A percentile compares a stretch with the other conserved stretches of the same genome.
These are phyloP conservation scores for Periconia macrospinosa DNA, from an alignment of 2,329 filamentous ascomycete species.

Conservation along the genomic window DNA sequence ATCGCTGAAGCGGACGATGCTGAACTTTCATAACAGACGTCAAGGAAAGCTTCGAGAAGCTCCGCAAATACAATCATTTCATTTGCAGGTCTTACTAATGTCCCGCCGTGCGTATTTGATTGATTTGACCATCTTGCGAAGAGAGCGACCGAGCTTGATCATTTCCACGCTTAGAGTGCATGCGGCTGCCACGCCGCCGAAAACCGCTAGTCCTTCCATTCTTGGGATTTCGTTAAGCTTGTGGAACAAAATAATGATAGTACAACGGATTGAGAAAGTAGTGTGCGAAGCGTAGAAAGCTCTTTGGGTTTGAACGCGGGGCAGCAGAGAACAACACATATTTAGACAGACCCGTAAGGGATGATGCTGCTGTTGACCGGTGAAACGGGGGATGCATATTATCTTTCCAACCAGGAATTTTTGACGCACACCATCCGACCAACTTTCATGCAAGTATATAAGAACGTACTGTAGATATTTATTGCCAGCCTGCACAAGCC, in stretches of 20 bases:
- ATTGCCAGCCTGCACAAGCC: no score
- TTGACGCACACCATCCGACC: neutral
- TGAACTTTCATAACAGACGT: neutral
- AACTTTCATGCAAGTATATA: neutral
- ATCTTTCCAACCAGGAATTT: neutral
- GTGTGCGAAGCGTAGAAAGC: no score
- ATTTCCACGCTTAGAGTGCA: neutral
- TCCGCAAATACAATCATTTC: slow-evolving; percentile 7
- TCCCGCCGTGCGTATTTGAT: slow-evolving; percentile 8
- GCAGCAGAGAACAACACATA: no score
- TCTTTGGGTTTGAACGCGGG: no score
- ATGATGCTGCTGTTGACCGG: neutral
- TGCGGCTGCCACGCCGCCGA: neutral
- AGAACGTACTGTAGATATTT: neutral
- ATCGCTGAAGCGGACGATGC: neutral
- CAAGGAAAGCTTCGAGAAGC: slow-evolving; percentile 1
- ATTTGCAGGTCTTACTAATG: slow-evolving; percentile 1
- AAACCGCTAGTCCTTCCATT: neutral
- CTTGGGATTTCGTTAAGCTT: neutral
- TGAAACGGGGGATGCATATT: neutral
- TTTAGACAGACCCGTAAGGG: no score
- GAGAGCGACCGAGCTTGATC: neutral
- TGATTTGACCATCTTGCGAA: neutral
- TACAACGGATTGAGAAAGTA: no score
- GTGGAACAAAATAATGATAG: no score